A percentile compares a stretch with the other conserved stretches of the same genome.
These are phyloP conservation scores for Trichophyton mentagrophytes DNA, from an alignment of 2,329 filamentous ascomycete species.

Conservation along the genomic window DNA sequence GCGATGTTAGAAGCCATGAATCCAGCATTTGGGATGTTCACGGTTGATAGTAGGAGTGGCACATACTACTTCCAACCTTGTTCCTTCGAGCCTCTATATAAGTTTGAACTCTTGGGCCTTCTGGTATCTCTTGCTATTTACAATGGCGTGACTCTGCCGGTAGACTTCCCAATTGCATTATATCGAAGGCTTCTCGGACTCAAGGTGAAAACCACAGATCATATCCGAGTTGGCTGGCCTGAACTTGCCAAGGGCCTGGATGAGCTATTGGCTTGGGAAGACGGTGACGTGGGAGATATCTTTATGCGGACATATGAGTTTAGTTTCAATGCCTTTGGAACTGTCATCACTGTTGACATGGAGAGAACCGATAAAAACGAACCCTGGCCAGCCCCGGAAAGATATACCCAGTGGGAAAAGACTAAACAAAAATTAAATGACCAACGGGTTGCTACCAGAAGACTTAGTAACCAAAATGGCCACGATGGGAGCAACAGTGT, in stretches of 20 bases:
- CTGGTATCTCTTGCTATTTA: slow-evolving; percentile 83
- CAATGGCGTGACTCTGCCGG: slow-evolving; percentile 80
- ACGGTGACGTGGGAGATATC: slow-evolving; percentile 67
- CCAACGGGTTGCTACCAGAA: slow-evolving; percentile 3
- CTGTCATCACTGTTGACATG: slow-evolving; percentile 44
- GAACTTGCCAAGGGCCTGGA: slow-evolving; percentile 63
- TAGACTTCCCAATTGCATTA: slow-evolving; percentile 74
- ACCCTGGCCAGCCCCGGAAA: slow-evolving; percentile 21
- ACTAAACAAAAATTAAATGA: slow-evolving; percentile 5
- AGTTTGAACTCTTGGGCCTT: slow-evolving; percentile 78
- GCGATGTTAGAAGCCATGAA: slow-evolving; percentile 68
- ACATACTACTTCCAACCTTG: slow-evolving; percentile 83
- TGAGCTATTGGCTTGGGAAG: slow-evolving; percentile 62
- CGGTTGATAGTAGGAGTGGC: slow-evolving; percentile 54
- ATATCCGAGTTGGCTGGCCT: slow-evolving; percentile 81
- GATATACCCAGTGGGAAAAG: slow-evolving; percentile 11
- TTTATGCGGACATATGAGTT: slow-evolving; percentile 83
- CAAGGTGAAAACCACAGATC: slow-evolving; percentile 55
- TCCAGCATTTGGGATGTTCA: slow-evolving; percentile 65
- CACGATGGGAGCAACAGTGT: not conserved
- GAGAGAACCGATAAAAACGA: slow-evolving; percentile 28
- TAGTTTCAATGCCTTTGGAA: slow-evolving; percentile 49
- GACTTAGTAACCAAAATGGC: not conserved
- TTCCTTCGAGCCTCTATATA: slow-evolving; percentile 71
- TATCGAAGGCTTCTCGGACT: slow-evolving; percentile 67